These are phyloP conservation scores for Cyamopsis tetragonoloba DNA, from an alignment of 306 rosid genomes.

Conservation along the genomic window DNA sequence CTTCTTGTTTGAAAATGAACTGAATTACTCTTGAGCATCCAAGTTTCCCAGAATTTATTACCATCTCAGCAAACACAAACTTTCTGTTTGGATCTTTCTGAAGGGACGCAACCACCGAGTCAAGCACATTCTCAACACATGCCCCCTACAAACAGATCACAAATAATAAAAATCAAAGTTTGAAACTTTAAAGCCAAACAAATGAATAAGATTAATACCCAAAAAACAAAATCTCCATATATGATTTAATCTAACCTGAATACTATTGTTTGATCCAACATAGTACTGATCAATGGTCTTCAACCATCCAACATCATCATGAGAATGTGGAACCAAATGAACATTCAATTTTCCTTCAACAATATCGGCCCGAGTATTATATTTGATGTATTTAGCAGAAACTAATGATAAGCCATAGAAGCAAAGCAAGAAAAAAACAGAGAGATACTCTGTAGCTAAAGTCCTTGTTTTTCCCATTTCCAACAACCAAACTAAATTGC, in stretches of 20 bases:
- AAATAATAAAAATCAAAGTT: background rate
- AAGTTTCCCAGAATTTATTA: conserved; percentile 45
- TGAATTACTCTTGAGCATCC: too few relatives aligned
- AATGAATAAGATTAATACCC: background rate
- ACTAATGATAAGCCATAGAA: conserved; percentile 31
- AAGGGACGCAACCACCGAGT: conserved; percentile 73
- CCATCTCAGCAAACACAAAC: conserved; percentile 83
- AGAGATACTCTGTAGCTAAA: conserved; percentile 2
- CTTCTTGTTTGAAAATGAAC: too few relatives aligned
- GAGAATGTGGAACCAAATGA: conserved; percentile 78
- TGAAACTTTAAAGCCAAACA: background rate
- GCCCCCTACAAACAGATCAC: conserved; percentile 47
- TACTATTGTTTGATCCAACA: conserved; percentile 72
- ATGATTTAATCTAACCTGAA: conserved; percentile 56
- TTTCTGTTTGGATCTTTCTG: conserved; percentile 72
- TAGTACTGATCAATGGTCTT: conserved; percentile 85
- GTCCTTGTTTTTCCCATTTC: conserved; percentile 27
- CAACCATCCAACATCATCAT: conserved; percentile 95
- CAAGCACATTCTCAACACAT: conserved; percentile 75
- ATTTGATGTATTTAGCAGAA: conserved; percentile 41
- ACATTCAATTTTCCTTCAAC: conserved; percentile 75
- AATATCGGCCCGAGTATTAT: conserved; percentile 46
- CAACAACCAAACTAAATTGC: background rate
- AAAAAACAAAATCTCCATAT: background rate
- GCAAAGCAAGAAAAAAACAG: conserved; percentile 29